phyloP scores from a whole-genome alignment of 371 early-diverging fungal genomes.

The Mortierella sp. region DNA sequence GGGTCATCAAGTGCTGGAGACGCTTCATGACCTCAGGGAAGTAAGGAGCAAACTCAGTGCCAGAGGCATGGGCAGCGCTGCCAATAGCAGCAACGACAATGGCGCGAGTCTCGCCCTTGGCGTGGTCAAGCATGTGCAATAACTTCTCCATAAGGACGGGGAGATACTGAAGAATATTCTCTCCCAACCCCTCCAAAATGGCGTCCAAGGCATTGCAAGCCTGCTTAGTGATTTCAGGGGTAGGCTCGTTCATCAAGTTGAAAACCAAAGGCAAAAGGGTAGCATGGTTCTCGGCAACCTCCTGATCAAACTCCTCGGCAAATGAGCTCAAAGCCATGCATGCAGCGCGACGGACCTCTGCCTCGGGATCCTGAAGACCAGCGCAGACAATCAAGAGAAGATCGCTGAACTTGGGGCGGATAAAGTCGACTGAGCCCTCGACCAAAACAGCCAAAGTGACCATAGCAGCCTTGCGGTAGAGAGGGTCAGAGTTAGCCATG shows the following conservation, averaged over 20 bases:
- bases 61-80: constrained; percentile 89
- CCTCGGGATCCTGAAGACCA: constrained; percentile 85
- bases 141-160: constrained; percentile 86
- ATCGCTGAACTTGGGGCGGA: constrained; percentile 79
- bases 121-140: constrained; percentile 75
- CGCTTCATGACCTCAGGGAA: constrained; percentile 81
- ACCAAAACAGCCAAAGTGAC: constrained; percentile 86
- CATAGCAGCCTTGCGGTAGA: constrained; percentile 89
- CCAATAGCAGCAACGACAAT: constrained; percentile 89
- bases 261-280: constrained; percentile 88
- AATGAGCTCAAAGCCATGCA: constrained; percentile 89
- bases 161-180: constrained; percentile 82
- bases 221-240: constrained; percentile 79
- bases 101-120: constrained; percentile 75
- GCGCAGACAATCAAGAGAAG: constrained; percentile 80
- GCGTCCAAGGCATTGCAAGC: constrained; percentile 90
- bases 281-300: constrained; percentile 84
- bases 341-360: constrained; percentile 85
- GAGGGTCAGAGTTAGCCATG: constrained; percentile 80
- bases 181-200: constrained; percentile 87
- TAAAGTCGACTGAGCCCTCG: constrained; percentile 90
- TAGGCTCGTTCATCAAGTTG: constrained; percentile 80
- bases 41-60: constrained; percentile 79
- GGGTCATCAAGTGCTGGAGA: constrained; percentile 78
- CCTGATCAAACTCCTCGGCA: constrained; percentile 85